Percentiles rank a stretch among this genome's conserved stretches.
Evolutionary conservation across 2,329 filamentous ascomycete species (phyloP).

Genomic region (Parafenestella ontariensis): DNA sequence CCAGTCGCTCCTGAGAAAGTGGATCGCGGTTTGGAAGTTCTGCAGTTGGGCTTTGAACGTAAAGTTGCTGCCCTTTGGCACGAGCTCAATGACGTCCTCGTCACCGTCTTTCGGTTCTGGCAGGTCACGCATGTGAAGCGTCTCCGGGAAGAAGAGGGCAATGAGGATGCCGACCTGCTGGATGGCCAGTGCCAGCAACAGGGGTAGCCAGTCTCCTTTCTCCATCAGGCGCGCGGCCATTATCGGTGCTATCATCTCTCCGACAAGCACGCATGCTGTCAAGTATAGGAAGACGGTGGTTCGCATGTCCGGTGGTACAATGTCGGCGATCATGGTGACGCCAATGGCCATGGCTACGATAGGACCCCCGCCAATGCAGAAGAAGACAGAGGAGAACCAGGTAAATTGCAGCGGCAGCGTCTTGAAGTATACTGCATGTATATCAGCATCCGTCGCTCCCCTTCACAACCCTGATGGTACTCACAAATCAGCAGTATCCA

Average conservation of each 20-base stretch:
- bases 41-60: conserved; percentile 38
- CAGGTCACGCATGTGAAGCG: conserved; percentile 42
- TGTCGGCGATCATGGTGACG: conserved; percentile 60
- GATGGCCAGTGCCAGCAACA: conserved; percentile 39
- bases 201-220: conserved; percentile 41
- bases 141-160: conserved; percentile 43
- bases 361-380: conserved; percentile 56
- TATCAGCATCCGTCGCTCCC: conserved; percentile 6
- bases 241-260: conserved; percentile 45
- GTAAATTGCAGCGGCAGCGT: conserved; percentile 55
- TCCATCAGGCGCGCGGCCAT: conserved; percentile 43
- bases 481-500: conserved; percentile 45
- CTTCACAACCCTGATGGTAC: conserved; percentile 4
- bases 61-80: conserved; percentile 21
- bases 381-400: conserved; percentile 57
- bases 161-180: conserved; percentile 35
- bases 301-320: conserved; percentile 56
- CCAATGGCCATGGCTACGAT: conserved; percentile 57
- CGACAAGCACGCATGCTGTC: conserved; percentile 40
- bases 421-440: conserved; percentile 38
- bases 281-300: conserved; percentile 38
- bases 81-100: conserved; percentile 24
- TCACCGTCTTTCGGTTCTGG: conserved; percentile 32
- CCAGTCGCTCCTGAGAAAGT: conserved; percentile 50
- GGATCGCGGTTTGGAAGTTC: conserved; percentile 48